phyloP scores from a whole-genome alignment of 495 filamentous ascomycete species.

The Rostrohypoxylon terebratum region DNA sequence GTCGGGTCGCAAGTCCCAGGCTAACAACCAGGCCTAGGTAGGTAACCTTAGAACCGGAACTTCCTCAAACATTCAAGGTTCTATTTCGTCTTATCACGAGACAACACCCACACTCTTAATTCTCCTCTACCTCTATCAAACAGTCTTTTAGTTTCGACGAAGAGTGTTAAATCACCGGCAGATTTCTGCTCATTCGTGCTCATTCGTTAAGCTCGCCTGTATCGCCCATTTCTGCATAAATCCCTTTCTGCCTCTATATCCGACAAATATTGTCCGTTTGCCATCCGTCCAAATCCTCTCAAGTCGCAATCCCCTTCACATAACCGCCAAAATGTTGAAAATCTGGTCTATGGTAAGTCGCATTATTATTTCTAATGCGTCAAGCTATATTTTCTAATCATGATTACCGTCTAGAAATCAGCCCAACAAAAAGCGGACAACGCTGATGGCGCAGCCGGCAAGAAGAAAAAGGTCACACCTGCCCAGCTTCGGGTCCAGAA shows the following conservation, averaged over 20 bases:
- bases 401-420: conserved; percentile 74
- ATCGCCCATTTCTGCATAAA: background rate
- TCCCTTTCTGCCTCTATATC: background rate
- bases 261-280: background rate
- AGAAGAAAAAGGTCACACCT: conserved; percentile 98
- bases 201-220: background rate
- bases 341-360: conserved; percentile 96
- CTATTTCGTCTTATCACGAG: conserved; percentile 27
- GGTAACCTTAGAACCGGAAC: background rate
- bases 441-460: conserved; percentile 76
- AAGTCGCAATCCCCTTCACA: background rate
- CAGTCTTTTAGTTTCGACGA: background rate
- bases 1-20: conserved; percentile 14
- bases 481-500: conserved; percentile 96
- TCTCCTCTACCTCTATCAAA: background rate
- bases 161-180: background rate
- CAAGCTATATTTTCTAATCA: conserved; percentile 13
- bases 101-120: background rate
- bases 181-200: background rate
- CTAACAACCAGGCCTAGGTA: conserved; percentile 17
- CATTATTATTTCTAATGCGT: background rate
- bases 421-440: conserved; percentile 94
- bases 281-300: background rate
- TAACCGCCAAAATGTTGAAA: conserved; percentile 84
- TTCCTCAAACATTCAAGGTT: conserved; percentile 7